phyloP scores from a whole-genome alignment of 257 asterid genomes.

The Gentiana straminea region DNA sequence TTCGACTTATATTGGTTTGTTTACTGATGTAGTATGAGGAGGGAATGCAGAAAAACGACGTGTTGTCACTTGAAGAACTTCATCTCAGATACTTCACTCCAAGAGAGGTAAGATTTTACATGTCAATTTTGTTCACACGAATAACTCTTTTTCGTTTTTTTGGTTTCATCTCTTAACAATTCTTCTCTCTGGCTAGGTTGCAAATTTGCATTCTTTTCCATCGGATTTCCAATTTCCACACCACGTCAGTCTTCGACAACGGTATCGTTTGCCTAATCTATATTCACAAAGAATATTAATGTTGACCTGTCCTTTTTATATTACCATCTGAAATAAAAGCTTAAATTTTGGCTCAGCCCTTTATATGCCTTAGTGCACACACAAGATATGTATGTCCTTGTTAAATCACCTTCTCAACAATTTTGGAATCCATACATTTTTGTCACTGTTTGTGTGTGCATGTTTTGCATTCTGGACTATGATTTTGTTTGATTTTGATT shows the following conservation, averaged over 20 bases:
- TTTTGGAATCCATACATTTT: too few relatives aligned
- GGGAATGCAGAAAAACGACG: conserved; percentile 34
- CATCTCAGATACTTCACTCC: conserved; percentile 88
- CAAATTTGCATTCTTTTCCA: conserved; percentile 84
- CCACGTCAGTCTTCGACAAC: conserved; percentile 71
- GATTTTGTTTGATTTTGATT: neutral
- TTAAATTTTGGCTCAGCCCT: neutral
- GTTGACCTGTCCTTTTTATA: neutral
- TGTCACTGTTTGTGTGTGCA: neutral
- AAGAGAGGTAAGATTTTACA: conserved; percentile 52
- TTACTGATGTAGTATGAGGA: conserved; percentile 17
- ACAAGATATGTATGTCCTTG: too few relatives aligned
- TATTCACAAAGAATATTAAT: too few relatives aligned
- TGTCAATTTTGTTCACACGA: conserved; percentile 4
- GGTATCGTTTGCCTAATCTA: conserved; percentile 29
- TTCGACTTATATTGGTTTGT: too few relatives aligned
- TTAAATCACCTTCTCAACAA: too few relatives aligned
- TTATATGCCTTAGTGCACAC: too few relatives aligned
- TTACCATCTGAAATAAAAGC: neutral
- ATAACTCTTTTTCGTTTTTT: neutral
- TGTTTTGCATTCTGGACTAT: neutral
- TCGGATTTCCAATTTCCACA: conserved; percentile 60
- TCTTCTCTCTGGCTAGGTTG: conserved; percentile 39
- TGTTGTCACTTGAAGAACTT: conserved; percentile 40
- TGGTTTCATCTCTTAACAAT: neutral